Evolutionary conservation across 1,284 basidiomycete species (phyloP).

Genomic region (Cryptococcus sp.): DNA sequence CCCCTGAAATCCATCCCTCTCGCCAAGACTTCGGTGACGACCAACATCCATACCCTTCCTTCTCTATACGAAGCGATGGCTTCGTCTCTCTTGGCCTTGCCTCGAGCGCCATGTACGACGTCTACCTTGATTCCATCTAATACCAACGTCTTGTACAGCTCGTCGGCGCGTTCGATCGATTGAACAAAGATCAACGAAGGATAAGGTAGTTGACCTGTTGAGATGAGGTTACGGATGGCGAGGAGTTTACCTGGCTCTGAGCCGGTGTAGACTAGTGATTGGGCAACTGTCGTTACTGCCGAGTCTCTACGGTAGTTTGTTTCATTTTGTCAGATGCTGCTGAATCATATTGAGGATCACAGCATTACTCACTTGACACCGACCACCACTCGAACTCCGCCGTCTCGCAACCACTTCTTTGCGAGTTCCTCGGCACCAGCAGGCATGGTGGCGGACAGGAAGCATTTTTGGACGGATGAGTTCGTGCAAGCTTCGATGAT

Average conservation of each 20-base stretch:
- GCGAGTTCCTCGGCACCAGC: constrained; percentile 84
- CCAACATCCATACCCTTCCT: constrained; percentile 87
- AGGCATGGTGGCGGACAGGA: constrained; percentile 93
- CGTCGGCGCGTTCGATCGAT: constrained; percentile 84
- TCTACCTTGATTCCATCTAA: constrained; percentile 87
- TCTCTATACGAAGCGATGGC: constrained; percentile 79
- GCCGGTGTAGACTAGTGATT: constrained; percentile 86
- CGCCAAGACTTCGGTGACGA: constrained; percentile 93
- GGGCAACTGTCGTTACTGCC: constrained; percentile 72
- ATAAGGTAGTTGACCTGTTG: constrained; percentile 77
- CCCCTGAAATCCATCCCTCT: constrained; percentile 98
- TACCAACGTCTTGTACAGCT: constrained; percentile 82
- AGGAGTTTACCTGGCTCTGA: constrained; percentile 91
- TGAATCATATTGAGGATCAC: too few relatives aligned
- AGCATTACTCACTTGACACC: constrained; percentile 88
- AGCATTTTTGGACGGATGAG: constrained; percentile 74
- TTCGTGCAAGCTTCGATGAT: constrained; percentile 80
- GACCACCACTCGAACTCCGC: constrained; percentile 84
- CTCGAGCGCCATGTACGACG: constrained; percentile 86
- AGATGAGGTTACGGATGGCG: constrained; percentile 74
- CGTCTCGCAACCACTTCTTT: constrained; percentile 73
- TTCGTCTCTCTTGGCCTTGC: constrained; percentile 81
- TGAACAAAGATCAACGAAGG: constrained; percentile 93
- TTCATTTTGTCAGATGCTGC: not conserved
- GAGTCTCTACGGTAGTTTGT: constrained; percentile 66